Evolutionary conservation across 192 early-diverging fungal genomes (phyloP).

Genomic region (Backusella parvicylindrica): DNA sequence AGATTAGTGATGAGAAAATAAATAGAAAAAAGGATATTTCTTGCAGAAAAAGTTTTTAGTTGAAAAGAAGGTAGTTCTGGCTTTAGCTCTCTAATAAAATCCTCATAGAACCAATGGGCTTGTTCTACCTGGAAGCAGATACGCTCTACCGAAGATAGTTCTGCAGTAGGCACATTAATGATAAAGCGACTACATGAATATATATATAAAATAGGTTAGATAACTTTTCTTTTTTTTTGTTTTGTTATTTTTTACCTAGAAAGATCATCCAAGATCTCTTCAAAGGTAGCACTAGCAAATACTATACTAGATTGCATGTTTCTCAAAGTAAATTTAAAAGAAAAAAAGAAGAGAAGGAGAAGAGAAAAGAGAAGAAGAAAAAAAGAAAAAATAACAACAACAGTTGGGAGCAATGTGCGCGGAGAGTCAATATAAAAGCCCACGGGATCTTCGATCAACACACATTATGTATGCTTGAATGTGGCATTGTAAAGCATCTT

Average conservation of each 20-base stretch:
- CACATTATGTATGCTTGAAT: not conserved
- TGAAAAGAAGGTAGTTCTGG: slow-evolving; percentile 77
- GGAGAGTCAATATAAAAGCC: not conserved
- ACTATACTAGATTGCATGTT: slow-evolving; percentile 36
- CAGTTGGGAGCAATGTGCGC: too few relatives aligned
- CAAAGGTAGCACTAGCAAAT: slow-evolving; percentile 65
- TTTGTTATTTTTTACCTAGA: slow-evolving; percentile 55
- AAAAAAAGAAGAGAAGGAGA: not conserved
- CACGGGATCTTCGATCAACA: not conserved
- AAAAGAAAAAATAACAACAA: too few relatives aligned
- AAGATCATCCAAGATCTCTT: slow-evolving; percentile 86
- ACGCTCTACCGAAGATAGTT: slow-evolving; percentile 88
- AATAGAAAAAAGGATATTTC: slow-evolving; percentile 45
- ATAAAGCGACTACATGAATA: slow-evolving; percentile 78
- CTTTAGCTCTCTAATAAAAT: slow-evolving; percentile 90
- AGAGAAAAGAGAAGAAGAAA: not conserved
- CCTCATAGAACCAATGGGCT: slow-evolving; percentile 99
- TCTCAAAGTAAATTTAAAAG: too few relatives aligned
- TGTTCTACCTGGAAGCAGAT: slow-evolving; percentile 99
- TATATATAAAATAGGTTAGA: not conserved
- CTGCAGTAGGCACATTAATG: slow-evolving; percentile 96
- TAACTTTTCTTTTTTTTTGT: not conserved
- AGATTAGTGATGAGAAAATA: not conserved
- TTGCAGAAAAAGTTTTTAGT: slow-evolving; percentile 80
- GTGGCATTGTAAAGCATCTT: not conserved